Base-by-base conservation (phyloP, 257 asterid species). In the Ocimum tenuiflorum region DNA sequence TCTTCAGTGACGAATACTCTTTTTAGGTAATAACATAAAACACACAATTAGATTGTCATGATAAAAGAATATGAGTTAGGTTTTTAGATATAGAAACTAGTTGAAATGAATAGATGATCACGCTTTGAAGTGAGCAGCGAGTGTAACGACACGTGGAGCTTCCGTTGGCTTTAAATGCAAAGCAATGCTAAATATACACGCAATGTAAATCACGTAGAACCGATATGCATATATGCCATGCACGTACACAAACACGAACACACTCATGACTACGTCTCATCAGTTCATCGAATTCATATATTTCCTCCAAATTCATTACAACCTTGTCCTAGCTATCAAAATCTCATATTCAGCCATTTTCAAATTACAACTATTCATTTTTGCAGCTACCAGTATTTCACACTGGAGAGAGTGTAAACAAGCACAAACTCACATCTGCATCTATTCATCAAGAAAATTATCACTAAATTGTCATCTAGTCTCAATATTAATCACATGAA, bases 1-100 rank as follows among this genome's bases (percentile, higher is more conserved):
- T 83, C 79, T 85, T 91, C 73, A 88, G 66, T 3, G 85, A 79
- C n/a, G 96, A 83, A 65, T 72, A 78, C 18, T 70, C 97, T 88
- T 51, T 66, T 8, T n/a, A 36, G 8, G 47, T 22, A 56, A 71
- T 31, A 22, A 52, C 55, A 53, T 69, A 57, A 46, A 17, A 55
- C 50, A 48, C 67, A 54, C 46, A 14, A 56, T 17, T 53, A 56
- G 39, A 57, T 57, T 39, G 42, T 57, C 63, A 48, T 58, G 11
- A 42, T 43, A 43, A 19, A 47, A 23, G n/a, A 38, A 18, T 60
- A 3, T 39, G 56, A 53, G 47, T 50, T 68, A 46, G 54, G 18
- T 36, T 8, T 52, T 39, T 57, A 42, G 15, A 61, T 8, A 42
- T 31, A 18, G 20, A 65, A 27, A 33, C 7, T 51, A 1, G 43